Evolutionary conservation across 2,329 filamentous ascomycete species (phyloP).

Genomic region (Epichloe uncinata): DNA sequence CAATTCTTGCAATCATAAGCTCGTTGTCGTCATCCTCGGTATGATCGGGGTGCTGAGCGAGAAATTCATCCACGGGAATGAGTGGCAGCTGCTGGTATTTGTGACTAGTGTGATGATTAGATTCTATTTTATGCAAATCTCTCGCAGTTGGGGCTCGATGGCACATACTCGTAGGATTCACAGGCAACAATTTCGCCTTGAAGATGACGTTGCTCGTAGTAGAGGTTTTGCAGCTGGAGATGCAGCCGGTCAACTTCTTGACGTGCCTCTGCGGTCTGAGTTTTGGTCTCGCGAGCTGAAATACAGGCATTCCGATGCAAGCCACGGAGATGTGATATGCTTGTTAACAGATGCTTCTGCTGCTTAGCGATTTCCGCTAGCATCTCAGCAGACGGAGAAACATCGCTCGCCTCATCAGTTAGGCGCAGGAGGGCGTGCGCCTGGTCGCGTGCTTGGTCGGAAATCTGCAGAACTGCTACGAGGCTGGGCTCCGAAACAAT

Average conservation of each 20-base stretch:
- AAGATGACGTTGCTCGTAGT: conserved; percentile 88
- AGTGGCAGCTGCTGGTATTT: conserved; percentile 78
- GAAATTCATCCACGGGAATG: conserved; percentile 70
- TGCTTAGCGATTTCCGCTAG: conserved; percentile 54
- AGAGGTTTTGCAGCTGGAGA: conserved; percentile 85
- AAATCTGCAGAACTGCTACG: conserved; percentile 54
- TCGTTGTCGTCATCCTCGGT: conserved; percentile 60
- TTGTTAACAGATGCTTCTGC: conserved; percentile 68
- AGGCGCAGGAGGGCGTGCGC: conserved; percentile 51
- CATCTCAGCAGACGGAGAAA: conserved; percentile 30
- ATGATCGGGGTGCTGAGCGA: conserved; percentile 62
- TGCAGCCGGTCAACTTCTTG: conserved; percentile 88
- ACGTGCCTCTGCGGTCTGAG: conserved; percentile 70
- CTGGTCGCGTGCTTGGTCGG: conserved; percentile 59
- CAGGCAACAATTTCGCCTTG: conserved; percentile 83
- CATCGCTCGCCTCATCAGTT: conserved; percentile 31
- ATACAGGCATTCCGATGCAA: conserved; percentile 74
- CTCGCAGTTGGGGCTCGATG: not conserved
- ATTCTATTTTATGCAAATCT: not conserved
- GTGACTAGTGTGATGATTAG: conserved; percentile 43
- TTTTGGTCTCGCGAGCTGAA: conserved; percentile 72
- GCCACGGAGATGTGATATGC: conserved; percentile 67
- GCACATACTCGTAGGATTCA: conserved; percentile 74
- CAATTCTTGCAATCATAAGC: conserved; percentile 80
- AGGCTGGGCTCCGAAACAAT: conserved; percentile 37